A percentile compares a stretch with the other conserved stretches of the same genome.
phyloP scores from a whole-genome alignment of 2,329 filamentous ascomycete species.

The Apiospora phragmitis region DNA sequence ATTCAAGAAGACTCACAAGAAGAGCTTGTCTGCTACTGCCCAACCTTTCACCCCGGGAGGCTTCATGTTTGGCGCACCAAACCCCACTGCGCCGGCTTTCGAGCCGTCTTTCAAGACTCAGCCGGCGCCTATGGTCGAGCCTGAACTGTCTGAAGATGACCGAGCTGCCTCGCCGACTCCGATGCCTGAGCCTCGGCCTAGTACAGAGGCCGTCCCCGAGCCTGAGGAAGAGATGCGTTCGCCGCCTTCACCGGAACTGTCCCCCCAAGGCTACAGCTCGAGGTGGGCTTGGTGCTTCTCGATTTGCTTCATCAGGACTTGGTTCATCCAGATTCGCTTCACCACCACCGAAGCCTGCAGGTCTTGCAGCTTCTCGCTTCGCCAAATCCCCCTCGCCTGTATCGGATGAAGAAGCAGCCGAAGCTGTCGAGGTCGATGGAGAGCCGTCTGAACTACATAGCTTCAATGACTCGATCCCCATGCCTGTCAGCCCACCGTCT shows the following conservation, averaged over 20 bases:
- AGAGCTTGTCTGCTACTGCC: conserved; percentile 69
- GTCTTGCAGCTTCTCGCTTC: conserved; percentile 46
- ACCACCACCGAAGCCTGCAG: conserved; percentile 42
- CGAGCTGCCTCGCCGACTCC: conserved; percentile 35
- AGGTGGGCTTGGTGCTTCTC: conserved; percentile 30
- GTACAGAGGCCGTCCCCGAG: conserved; percentile 19
- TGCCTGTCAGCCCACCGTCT: conserved; percentile 32
- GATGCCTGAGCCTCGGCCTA: conserved; percentile 27
- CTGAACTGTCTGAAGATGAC: conserved; percentile 30
- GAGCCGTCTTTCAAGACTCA: conserved; percentile 28
- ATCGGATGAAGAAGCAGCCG: conserved; percentile 21
- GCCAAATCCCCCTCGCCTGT: conserved; percentile 42
- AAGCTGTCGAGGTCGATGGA: conserved; percentile 15
- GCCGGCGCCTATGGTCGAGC: conserved; percentile 23
- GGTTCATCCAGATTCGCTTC: conserved; percentile 51
- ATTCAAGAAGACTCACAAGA: conserved; percentile 45
- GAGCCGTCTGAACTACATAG: conserved; percentile 31
- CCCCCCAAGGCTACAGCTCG: conserved; percentile 18
- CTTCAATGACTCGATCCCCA: conserved; percentile 28
- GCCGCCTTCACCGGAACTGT: conserved; percentile 22
- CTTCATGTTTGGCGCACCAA: conserved; percentile 34
- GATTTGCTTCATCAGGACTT: conserved; percentile 41
- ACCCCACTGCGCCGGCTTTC: conserved; percentile 29
- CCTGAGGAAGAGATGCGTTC: conserved; percentile 11
- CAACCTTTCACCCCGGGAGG: conserved; percentile 62